Conservation (phyloP, 2,329 filamentous ascomycete species). For the Neofusicoccum ribis region DNA sequence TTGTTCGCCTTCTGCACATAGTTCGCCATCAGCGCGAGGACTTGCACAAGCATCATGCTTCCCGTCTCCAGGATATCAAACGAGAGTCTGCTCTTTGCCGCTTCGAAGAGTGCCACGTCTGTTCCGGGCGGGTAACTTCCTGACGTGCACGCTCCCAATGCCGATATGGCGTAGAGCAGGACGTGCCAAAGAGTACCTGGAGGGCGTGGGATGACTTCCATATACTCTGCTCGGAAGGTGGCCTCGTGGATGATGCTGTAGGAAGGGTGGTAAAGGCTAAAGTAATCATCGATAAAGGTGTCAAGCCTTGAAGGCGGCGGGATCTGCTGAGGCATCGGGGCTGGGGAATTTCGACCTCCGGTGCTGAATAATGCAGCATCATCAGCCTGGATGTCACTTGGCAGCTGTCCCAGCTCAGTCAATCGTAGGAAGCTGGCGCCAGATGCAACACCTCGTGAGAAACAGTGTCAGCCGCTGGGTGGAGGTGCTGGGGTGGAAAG, state of each 20-base stretch:
- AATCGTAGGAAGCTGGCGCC: slow-evolving; percentile 6
- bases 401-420: neutral
- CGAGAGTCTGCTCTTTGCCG: slow-evolving; percentile 48
- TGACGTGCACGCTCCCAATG: slow-evolving; percentile 48
- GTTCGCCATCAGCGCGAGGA: slow-evolving; percentile 49
- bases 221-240: slow-evolving; percentile 50
- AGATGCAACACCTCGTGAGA: neutral
- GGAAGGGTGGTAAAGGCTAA: slow-evolving; percentile 47
- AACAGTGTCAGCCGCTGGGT: neutral
- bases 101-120: slow-evolving; percentile 49
- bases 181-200: slow-evolving; percentile 47
- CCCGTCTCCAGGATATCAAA: slow-evolving; percentile 51
- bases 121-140: slow-evolving; percentile 43
- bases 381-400: neutral
- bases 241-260: slow-evolving; percentile 52
- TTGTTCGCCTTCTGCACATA: slow-evolving; percentile 54
- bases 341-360: neutral
- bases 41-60: slow-evolving; percentile 52
- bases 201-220: slow-evolving; percentile 44
- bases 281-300: slow-evolving; percentile 45
- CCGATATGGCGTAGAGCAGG: slow-evolving; percentile 47
- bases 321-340: neutral
- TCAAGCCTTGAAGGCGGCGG: slow-evolving; percentile 3
- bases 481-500: too few species aligned
- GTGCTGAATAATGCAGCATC: neutral